Base-by-base conservation (phyloP, 176 grass and related monocot genomes). In the Saccharum spontaneum region DNA sequence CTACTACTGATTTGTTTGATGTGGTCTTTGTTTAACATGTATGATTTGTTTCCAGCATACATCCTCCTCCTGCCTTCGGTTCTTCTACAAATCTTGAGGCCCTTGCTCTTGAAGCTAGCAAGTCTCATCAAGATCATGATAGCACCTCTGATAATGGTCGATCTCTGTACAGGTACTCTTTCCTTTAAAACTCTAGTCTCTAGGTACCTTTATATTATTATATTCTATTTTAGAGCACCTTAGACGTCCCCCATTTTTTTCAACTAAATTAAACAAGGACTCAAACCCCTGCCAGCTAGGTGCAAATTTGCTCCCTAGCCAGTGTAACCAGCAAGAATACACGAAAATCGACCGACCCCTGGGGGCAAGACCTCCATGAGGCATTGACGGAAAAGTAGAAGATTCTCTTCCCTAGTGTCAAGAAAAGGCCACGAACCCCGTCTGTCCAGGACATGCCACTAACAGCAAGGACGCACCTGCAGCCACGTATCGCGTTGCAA, bases 31-130 rank as follows among this genome's bases (percentile, higher is more conserved):
- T 52, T 54, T 76, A 82, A 86, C 12, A 82, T 91, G 46, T 75
- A 85, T 6, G 28, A 36, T 76, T 75, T 80, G 13, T 87, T 39
- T 49, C 81, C 88, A 99, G 97, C 75, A 85, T 90, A 45, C 91
- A 99, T 68, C 91, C 93, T 64, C 97, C 93, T 92, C 97, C 97
- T 76, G 88, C 91, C 45, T 99, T 99, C 67, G 97, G 97, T 84
- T 99, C 97, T 59, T 96, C 97, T 62, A 88, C 92, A 71, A 96
- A 96, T 87, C 91, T 99, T 38, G 97, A 99, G 39, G 90, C 88
- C 40, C 91, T 99, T 91, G 89, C 88, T 71, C 84, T 94, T 86
- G 97, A 96, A 92, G 89, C 78, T 46, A 90, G 66, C 44, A 92
- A 79, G 77, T 92, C 83, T 70, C 71, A 90, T 30, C 88, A 95